A percentile compares a stretch with the other conserved stretches of the same genome.
phyloP scores from a whole-genome alignment of 495 filamentous ascomycete species.

The Podospora fimiseda region DNA sequence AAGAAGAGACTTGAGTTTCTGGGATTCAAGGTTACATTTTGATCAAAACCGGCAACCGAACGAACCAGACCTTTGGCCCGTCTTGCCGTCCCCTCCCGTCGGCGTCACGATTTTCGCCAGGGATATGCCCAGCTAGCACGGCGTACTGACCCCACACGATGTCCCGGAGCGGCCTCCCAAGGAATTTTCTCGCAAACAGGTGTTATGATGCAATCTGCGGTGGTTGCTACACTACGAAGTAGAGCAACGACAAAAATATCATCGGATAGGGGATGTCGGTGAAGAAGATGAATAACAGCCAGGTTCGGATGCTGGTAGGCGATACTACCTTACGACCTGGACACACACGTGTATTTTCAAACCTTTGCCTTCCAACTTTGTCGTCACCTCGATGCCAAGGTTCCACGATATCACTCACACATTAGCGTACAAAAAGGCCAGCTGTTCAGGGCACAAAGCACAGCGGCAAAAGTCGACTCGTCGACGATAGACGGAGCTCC shows the following conservation, averaged over 20 bases:
- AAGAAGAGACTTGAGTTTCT: not conserved
- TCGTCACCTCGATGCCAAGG: conserved; percentile 2
- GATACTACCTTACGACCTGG: not conserved
- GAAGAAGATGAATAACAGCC: not conserved
- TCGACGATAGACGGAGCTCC: not conserved
- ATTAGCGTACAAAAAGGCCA: conserved; percentile 3
- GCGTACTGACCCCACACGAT: not conserved
- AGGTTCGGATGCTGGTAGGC: not conserved
- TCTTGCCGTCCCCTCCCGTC: not conserved
- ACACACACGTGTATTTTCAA: not conserved
- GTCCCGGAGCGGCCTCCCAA: conserved; percentile 1
- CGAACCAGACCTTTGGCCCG: not conserved
- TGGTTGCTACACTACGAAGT: not conserved
- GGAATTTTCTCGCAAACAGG: not conserved
- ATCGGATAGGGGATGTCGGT: not conserved
- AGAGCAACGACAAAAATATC: not conserved
- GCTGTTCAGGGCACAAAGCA: conserved; percentile 7
- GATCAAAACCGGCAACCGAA: conserved; percentile 1
- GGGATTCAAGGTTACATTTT: conserved; percentile 3
- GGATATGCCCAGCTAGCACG: conserved; percentile 5
- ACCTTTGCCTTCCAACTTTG: too few relatives aligned
- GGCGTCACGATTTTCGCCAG: conserved; percentile 5
- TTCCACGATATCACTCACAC: conserved; percentile 4
- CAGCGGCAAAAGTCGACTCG: not conserved
- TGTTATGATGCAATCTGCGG: conserved; percentile 9